A percentile compares a stretch with the other conserved stretches of the same genome.
These are phyloP conservation scores for Pichia thaimueangensis DNA, from an alignment of 805 yeast species.

Conservation along the genomic window DNA sequence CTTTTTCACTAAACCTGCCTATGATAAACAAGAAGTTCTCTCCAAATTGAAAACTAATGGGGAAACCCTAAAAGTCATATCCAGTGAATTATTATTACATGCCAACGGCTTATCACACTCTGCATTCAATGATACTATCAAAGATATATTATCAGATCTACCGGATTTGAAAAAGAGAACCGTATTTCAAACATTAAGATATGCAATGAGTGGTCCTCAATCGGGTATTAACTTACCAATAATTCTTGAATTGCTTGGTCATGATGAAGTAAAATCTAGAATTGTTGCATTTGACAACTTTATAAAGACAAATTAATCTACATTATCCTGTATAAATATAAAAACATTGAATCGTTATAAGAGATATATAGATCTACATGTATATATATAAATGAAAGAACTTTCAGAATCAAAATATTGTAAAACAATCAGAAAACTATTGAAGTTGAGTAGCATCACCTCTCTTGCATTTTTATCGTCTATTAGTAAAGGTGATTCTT, in stretches of 20 bases:
- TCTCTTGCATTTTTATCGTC: too few relatives aligned
- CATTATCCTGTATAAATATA: too few relatives aligned
- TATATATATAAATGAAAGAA: conserved; percentile 1
- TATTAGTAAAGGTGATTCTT: too few relatives aligned
- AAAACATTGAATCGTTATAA: background rate
- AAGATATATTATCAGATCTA: background rate
- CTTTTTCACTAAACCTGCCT: conserved; percentile 37
- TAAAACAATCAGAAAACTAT: too few relatives aligned
- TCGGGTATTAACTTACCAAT: conserved; percentile 66
- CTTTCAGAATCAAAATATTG: too few relatives aligned
- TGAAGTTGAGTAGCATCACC: too few relatives aligned
- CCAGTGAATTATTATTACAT: conserved; percentile 10
- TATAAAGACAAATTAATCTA: background rate
- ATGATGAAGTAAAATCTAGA: conserved; percentile 29
- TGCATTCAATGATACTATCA: conserved; percentile 12
- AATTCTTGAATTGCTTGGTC: conserved; percentile 51
- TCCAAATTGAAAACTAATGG: conserved; percentile 17
- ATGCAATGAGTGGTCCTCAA: conserved; percentile 60
- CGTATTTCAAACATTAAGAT: conserved; percentile 55
- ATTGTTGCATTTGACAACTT: conserved; percentile 10
- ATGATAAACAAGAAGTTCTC: conserved; percentile 16
- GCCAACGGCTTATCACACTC: conserved; percentile 10
- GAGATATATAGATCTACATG: background rate
- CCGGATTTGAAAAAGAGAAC: conserved; percentile 30
- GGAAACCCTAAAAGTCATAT: background rate